Evolutionary conservation across 345 rosid species (phyloP).

Genomic region (Citropsis articulata): DNA sequence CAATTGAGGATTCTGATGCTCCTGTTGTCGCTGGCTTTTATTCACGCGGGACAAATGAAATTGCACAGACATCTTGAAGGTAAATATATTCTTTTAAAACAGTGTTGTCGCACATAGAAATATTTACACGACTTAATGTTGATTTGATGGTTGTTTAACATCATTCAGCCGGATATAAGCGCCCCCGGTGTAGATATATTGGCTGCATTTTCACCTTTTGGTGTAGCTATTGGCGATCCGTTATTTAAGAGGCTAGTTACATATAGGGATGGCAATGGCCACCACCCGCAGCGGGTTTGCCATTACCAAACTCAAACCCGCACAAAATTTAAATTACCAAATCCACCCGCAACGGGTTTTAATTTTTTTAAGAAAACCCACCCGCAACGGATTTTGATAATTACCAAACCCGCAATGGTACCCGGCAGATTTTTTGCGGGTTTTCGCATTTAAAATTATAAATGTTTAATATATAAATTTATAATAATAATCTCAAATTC

Average conservation of each 20-base stretch:
- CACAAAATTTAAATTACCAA: too few species aligned
- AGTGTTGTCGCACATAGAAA: background rate
- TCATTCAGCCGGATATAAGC: conserved; percentile 43
- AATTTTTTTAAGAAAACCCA: too few species aligned
- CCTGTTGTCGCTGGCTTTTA: conserved; percentile 37
- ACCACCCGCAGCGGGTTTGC: too few species aligned
- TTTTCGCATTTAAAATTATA: too few species aligned
- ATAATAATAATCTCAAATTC: too few species aligned
- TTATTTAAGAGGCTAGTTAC: conserved; percentile 20
- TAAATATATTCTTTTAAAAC: background rate
- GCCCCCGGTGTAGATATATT: conserved; percentile 46
- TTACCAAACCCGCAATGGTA: too few species aligned
- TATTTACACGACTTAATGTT: background rate
- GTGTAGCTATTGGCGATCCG: background rate
- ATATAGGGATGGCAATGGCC: too few species aligned
- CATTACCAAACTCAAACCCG: too few species aligned
- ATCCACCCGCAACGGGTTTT: too few species aligned
- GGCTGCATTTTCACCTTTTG: conserved; percentile 35
- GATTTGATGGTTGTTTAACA: background rate
- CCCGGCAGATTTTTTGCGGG: too few species aligned
- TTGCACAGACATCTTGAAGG: conserved; percentile 24
- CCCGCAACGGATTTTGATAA: too few species aligned
- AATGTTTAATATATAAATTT: too few species aligned
- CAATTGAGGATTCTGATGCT: conserved; percentile 22
- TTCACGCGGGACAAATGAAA: conserved; percentile 35